Evolutionary conservation across 345 rosid genomes (phyloP).

Genomic region (Schrenkiella parvula): DNA sequence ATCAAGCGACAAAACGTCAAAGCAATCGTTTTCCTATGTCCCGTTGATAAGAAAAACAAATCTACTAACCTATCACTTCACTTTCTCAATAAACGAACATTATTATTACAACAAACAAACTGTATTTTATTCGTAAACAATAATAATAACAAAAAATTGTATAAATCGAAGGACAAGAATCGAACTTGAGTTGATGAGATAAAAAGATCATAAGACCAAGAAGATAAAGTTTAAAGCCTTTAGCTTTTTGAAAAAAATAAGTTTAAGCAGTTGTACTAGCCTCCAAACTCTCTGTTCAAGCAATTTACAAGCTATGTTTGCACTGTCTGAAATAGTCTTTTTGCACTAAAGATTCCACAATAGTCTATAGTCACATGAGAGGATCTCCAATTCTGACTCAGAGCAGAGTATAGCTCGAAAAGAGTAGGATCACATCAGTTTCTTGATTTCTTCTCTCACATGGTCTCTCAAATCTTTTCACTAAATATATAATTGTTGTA

Average conservation of each 20-base stretch:
- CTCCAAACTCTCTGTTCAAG: conserved; percentile 53
- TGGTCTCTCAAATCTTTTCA: conserved; percentile 59
- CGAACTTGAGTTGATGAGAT: background rate
- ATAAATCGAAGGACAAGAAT: background rate
- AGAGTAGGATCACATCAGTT: conserved; percentile 66
- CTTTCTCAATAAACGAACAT: background rate
- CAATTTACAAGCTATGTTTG: background rate
- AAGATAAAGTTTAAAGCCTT: background rate
- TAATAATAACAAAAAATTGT: background rate
- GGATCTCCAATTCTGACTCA: background rate
- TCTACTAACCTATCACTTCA: background rate
- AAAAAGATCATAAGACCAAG: background rate
- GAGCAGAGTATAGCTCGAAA: conserved; percentile 47
- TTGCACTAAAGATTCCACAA: conserved; percentile 17
- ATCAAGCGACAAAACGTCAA: conserved; percentile 12
- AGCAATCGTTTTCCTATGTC: conserved; percentile 5
- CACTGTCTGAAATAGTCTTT: conserved; percentile 45
- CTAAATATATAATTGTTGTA: conserved; percentile 49
- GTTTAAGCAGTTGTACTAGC: conserved; percentile 21
- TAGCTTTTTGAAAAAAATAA: too few relatives aligned
- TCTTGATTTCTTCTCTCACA: conserved; percentile 56
- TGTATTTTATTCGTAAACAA: background rate
- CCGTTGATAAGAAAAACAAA: background rate
- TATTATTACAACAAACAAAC: background rate
- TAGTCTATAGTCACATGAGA: background rate